Evolutionary conservation across 345 rosid genomes (phyloP), one percentile per base, ranked within the genome.

Genomic region (Moricandia arvensis): DNA sequence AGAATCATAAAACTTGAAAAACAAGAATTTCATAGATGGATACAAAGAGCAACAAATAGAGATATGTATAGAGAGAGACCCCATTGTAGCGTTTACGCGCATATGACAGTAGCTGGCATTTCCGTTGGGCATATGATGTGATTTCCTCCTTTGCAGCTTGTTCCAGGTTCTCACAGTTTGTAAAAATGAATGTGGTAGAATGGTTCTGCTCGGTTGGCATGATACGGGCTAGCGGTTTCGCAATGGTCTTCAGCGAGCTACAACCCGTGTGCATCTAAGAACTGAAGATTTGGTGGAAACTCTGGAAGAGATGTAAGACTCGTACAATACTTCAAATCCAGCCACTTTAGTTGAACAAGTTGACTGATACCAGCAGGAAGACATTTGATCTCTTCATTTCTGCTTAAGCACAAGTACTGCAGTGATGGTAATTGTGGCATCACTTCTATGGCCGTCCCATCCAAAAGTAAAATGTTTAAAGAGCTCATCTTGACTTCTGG

Each of bases 201-300:
- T 27, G 21, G 57, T n/a, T 66, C 41, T 43, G 70, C 21, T 13
- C 37, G 4, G 59, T 26, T 3, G 8, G 41, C 38, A 26, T 1
- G 37, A 66, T 47, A 10, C 15, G 45, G 71, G 45, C 59, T 29
- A 67, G 59, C 0, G 16, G 71, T 4, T 30, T 67, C 0, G 41
- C 43, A 7, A 67, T 43, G 0, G 43, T 7, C 4, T 29, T 30
- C 13, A 67, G 27, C 4, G 38, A 45, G 17, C 6, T 16, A 6
- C 72, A 68, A 4, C n/a, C 62, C 72, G 8, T 68, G 49, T 51
- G 72, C 72, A 51, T 51, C 62, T 10, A 68, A 53, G 31, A 10
- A 33, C 12, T 53, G 45, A 41, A 41, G 49, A 41, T 41, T 41
- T 41, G 49, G 49, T 41, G 49, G 49, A 13, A 41, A 41, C 49